A percentile compares a stretch with the other conserved stretches of the same genome.
Conservation (phyloP, 805 yeast genomes). For the Sugiyamaella smithiae region DNA sequence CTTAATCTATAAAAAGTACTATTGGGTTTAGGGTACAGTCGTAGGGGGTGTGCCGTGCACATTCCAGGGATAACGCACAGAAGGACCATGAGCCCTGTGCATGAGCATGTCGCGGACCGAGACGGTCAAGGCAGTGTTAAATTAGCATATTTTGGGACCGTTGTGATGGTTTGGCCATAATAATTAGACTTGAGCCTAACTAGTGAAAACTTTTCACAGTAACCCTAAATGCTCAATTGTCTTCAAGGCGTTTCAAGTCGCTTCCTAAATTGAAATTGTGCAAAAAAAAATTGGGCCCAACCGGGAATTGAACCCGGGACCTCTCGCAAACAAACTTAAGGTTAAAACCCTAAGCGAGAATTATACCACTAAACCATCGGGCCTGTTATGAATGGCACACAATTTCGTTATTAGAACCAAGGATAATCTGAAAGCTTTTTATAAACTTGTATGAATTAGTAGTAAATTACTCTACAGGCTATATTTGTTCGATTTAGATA, state of each 20-base stretch:
- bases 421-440: too few species aligned
- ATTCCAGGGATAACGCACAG: conserved; percentile 1
- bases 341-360: conserved; percentile 35
- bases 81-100: too few species aligned
- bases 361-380: conserved; percentile 39
- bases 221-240: not conserved
- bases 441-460: too few species aligned
- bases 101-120: too few species aligned
- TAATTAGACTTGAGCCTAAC: not conserved
- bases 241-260: not conserved
- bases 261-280: not conserved
- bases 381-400: too few species aligned
- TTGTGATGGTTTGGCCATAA: not conserved
- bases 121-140: not conserved
- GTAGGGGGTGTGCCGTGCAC: conserved; percentile 3
- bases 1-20: conserved; percentile 4
- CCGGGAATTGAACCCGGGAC: conserved; percentile 40
- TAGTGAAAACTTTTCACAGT: not conserved
- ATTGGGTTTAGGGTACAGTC: not conserved
- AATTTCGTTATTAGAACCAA: too few species aligned
- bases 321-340: conserved; percentile 35
- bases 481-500: too few species aligned
- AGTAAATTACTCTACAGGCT: too few species aligned
- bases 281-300: conserved; percentile 31
- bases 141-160: not conserved